Percentiles rank a stretch among this genome's conserved stretches.
These are phyloP conservation scores for Diospyros kaki DNA, from an alignment of 148 eudicot genomes.

Conservation along the genomic window DNA sequence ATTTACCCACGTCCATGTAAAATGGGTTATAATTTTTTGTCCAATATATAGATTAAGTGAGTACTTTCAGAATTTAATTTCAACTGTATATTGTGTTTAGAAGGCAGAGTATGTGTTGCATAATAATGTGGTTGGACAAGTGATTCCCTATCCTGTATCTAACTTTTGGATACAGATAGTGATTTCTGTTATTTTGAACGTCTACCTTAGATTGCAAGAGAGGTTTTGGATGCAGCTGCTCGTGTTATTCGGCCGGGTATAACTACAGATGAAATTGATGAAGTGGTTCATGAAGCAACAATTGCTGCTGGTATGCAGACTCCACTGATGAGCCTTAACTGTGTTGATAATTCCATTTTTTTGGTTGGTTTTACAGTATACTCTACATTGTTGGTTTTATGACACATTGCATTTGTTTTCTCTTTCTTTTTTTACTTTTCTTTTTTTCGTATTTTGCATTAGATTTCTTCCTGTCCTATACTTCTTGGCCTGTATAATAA, in stretches of 20 bases:
- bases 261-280: conserved; percentile 97
- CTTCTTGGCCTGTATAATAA: too few relatives aligned
- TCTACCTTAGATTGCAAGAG: conserved; percentile 63
- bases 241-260: conserved; percentile 82
- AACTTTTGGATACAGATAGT: conserved; percentile 11
- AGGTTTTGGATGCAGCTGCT: conserved; percentile 98
- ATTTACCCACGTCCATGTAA: too few relatives aligned
- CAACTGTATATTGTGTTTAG: background rate
- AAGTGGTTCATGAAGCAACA: conserved; percentile 91
- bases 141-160: background rate
- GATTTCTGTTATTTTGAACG: background rate
- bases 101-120: background rate
- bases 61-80: background rate
- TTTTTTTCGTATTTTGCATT: too few relatives aligned
- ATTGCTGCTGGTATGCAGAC: conserved; percentile 75
- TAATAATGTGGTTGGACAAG: background rate
- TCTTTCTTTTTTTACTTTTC: too few relatives aligned
- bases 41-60: background rate
- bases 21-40: conserved; percentile 1
- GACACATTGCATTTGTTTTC: too few relatives aligned
- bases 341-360: too few relatives aligned
- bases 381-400: too few relatives aligned
- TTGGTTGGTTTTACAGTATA: too few relatives aligned
- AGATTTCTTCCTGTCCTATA: too few relatives aligned
- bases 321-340: too few relatives aligned